Percentiles rank a stretch among this genome's conserved stretches.
These are phyloP conservation scores for Cordyceps fumosorosea DNA, from an alignment of 2,329 filamentous ascomycete species.

Conservation along the genomic window DNA sequence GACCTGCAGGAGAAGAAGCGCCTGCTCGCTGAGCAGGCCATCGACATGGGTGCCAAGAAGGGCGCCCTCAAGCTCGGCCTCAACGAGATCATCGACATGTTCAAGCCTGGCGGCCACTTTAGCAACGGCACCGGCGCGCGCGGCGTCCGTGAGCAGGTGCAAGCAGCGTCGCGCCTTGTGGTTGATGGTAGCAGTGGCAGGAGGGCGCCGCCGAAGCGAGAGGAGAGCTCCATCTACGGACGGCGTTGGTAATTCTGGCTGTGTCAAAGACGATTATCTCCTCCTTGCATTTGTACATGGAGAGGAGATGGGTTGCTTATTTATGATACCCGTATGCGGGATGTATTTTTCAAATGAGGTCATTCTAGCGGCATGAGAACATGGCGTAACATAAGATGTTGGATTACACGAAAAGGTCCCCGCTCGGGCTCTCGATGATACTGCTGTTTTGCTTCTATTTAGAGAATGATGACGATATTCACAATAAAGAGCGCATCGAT, in stretches of 20 bases:
- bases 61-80: conserved; percentile 76
- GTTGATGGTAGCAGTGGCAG: conserved; percentile 15
- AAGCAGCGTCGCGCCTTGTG: conserved; percentile 21
- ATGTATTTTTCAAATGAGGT: neutral
- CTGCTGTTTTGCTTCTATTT: neutral
- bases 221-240: conserved; percentile 35
- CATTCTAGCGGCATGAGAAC: neutral
- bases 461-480: neutral
- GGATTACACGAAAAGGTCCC: neutral
- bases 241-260: conserved; percentile 30
- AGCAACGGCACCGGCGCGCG: conserved; percentile 29
- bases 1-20: conserved; percentile 91
- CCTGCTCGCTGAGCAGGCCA: conserved; percentile 81
- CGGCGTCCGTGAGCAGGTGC: conserved; percentile 16
- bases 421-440: neutral
- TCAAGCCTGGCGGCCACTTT: conserved; percentile 56
- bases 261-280: neutral
- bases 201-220: conserved; percentile 22
- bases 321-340: neutral
- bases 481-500: neutral
- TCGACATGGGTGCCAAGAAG: conserved; percentile 72
- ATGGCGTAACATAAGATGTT: neutral
- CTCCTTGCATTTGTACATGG: neutral
- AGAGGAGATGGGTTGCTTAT: neutral
- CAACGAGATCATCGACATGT: conserved; percentile 88